A percentile compares a stretch with the other conserved stretches of the same genome.
These are phyloP conservation scores for Botryotinia globosa DNA, from an alignment of 2,329 filamentous ascomycete genomes.

Conservation along the genomic window DNA sequence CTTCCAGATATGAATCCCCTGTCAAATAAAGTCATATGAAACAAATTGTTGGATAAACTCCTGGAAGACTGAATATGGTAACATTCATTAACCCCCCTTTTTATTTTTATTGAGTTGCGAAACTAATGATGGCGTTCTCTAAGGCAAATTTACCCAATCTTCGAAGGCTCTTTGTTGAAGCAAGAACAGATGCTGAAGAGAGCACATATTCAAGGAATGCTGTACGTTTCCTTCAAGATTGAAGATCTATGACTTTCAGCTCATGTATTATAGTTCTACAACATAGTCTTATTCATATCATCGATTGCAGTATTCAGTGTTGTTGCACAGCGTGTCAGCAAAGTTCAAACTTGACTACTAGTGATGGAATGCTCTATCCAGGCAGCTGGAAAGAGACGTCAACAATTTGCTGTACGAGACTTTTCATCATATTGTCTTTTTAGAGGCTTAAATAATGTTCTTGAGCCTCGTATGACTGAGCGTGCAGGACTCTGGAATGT, in stretches of 20 bases:
- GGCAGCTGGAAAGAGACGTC: background rate
- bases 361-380: slow-evolving; percentile 1
- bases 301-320: slow-evolving; percentile 93
- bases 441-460: background rate
- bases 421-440: background rate
- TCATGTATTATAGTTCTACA: slow-evolving; percentile 73
- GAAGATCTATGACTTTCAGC: slow-evolving; percentile 14
- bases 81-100: slow-evolving; percentile 18
- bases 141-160: slow-evolving; percentile 83
- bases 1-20: slow-evolving; percentile 25
- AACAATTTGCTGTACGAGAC: background rate
- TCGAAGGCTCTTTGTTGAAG: slow-evolving; percentile 93
- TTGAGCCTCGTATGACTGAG: background rate
- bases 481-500: background rate
- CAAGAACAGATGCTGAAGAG: slow-evolving; percentile 88
- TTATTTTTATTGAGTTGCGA: background rate
- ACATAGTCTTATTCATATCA: slow-evolving; percentile 92
- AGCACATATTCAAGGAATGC: slow-evolving; percentile 91
- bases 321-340: slow-evolving; percentile 75
- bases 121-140: slow-evolving; percentile 29
- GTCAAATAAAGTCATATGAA: slow-evolving; percentile 27
- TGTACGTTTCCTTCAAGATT: slow-evolving; percentile 51
- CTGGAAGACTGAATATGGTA: slow-evolving; percentile 28
- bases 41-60: slow-evolving; percentile 21
- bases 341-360: slow-evolving; percentile 26